These are phyloP conservation scores for Colletotrichum sp. DNA, from an alignment of 2,329 filamentous ascomycete genomes.

Conservation along the genomic window DNA sequence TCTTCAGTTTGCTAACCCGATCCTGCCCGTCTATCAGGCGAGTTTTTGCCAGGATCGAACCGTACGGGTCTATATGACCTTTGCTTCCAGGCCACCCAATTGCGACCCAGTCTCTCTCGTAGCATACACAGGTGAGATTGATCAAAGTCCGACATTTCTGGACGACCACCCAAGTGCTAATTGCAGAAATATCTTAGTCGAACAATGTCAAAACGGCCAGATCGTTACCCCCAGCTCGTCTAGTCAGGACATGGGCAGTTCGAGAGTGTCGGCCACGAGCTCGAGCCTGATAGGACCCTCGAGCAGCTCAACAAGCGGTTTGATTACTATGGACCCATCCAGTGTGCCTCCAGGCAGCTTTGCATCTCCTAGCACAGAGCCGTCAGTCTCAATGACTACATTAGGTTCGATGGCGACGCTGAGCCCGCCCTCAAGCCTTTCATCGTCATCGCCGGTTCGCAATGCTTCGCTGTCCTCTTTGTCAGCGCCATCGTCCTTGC, in stretches of 20 bases:
- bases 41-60: neutral
- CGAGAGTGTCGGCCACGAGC: neutral
- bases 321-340: neutral
- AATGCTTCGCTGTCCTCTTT: neutral
- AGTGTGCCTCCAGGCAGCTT: neutral
- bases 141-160: rapidly evolving
- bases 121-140: neutral
- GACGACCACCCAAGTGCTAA: neutral
- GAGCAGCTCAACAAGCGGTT: neutral
- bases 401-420: neutral
- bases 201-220: neutral
- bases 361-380: neutral
- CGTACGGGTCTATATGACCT: neutral
- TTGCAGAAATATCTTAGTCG: neutral
- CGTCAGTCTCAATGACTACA: neutral
- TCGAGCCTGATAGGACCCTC: neutral
- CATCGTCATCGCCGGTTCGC: neutral
- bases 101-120: neutral
- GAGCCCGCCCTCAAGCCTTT: neutral
- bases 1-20: neutral
- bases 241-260: neutral
- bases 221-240: neutral
- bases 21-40: neutral
- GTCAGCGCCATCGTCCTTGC: rapidly evolving
- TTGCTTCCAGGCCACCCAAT: neutral